Conservation (phyloP, 257 asterid species). For the Verbascum thapsus region DNA sequence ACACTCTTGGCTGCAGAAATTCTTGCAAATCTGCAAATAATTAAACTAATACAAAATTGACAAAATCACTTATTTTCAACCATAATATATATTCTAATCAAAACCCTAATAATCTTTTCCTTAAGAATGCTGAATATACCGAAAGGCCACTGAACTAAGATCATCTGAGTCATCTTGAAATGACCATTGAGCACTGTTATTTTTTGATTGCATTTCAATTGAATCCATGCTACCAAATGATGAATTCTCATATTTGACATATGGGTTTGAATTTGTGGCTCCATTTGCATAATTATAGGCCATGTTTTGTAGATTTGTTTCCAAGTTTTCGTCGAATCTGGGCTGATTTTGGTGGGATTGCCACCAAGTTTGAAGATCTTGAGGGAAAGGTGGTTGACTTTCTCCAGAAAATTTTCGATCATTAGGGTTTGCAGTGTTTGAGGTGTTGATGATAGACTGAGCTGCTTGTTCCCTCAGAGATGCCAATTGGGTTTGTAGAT, state of each 20-base stretch:
- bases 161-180: slow-evolving; percentile 63
- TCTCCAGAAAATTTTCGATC: slow-evolving; percentile 36
- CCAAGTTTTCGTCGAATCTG: slow-evolving; percentile 38
- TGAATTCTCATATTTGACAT: slow-evolving; percentile 36
- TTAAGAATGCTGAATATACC: slow-evolving; percentile 51
- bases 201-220: slow-evolving; percentile 48
- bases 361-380: slow-evolving; percentile 64
- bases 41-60: slow-evolving; percentile 30
- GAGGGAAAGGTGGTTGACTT: slow-evolving; percentile 28
- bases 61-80: slow-evolving; percentile 1
- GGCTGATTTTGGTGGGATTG: slow-evolving; percentile 43
- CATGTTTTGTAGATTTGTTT: slow-evolving; percentile 21
- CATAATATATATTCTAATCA: slow-evolving; percentile 10
- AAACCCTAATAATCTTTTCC: slow-evolving; percentile 24
- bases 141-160: slow-evolving; percentile 67
- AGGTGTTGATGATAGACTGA: slow-evolving; percentile 36
- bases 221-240: slow-evolving; percentile 56
- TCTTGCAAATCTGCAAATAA: slow-evolving; percentile 29
- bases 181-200: slow-evolving; percentile 46
- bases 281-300: slow-evolving; percentile 13
- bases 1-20: slow-evolving; percentile 12
- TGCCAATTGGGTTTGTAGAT: slow-evolving; percentile 55
- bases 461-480: slow-evolving; percentile 51
- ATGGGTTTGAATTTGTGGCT: slow-evolving; percentile 25
- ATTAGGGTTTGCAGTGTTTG: slow-evolving; percentile 53